phyloP scores from a whole-genome alignment of 202 grass and related monocot species.

The Setaria italica region DNA sequence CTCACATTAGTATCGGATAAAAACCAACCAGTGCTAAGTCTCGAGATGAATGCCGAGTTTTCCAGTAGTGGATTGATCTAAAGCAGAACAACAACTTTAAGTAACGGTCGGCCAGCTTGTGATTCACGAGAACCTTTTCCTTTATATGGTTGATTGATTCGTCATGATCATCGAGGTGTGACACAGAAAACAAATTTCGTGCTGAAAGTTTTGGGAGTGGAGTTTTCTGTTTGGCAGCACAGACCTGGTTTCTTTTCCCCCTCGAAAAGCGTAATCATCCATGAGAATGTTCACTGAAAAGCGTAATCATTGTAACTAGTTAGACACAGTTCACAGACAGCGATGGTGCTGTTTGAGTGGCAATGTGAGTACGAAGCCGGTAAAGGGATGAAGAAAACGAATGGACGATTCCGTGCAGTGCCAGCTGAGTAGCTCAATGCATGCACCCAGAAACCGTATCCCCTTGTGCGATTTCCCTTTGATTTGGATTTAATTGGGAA shows the following conservation, averaged over 20 bases:
- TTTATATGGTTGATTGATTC: background rate
- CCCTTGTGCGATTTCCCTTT: no score
- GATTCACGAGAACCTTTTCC: constrained; percentile 18
- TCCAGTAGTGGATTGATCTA: no score
- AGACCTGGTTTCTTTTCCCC: background rate
- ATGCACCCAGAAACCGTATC: no score
- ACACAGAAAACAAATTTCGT: background rate
- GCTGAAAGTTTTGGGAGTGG: background rate
- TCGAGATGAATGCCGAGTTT: no score
- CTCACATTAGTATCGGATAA: no score
- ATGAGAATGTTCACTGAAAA: background rate
- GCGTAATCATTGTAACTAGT: background rate
- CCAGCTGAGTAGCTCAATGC: no score
- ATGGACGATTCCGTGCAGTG: no score
- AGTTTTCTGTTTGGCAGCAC: background rate
- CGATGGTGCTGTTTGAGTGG: background rate
- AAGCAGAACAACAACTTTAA: constrained; percentile 21
- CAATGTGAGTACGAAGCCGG: background rate
- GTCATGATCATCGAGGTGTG: background rate
- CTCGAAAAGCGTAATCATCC: background rate
- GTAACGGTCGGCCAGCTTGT: constrained; percentile 39
- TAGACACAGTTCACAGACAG: background rate
- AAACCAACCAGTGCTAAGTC: no score
- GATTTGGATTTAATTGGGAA: no score
- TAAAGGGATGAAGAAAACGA: background rate